These are phyloP conservation scores for Schizosaccharomyces osmophilus DNA, from an alignment of 805 yeast species.

Conservation along the genomic window DNA sequence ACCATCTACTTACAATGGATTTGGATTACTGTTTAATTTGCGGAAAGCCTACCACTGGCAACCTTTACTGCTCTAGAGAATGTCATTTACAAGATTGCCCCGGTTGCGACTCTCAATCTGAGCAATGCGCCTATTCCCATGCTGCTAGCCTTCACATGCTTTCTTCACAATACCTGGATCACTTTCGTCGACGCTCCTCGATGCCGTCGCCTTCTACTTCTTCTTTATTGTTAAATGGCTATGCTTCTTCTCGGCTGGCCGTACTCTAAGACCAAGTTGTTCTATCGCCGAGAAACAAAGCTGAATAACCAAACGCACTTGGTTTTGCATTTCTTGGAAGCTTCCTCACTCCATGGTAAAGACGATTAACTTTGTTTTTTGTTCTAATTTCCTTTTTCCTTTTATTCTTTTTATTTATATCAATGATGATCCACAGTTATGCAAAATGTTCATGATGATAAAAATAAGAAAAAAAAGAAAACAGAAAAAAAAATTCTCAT, in stretches of 20 bases:
- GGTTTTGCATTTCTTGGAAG: too few relatives aligned
- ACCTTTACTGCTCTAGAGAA: constrained; percentile 1
- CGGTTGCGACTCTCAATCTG: not conserved
- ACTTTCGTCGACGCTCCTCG: not conserved
- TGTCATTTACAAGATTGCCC: not conserved
- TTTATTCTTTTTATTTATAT: too few relatives aligned
- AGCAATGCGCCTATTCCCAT: not conserved
- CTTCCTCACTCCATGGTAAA: too few relatives aligned
- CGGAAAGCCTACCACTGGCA: constrained; percentile 1
- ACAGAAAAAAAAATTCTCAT: too few relatives aligned
- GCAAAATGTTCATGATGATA: too few relatives aligned
- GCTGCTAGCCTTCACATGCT: not conserved
- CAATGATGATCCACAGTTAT: too few relatives aligned
- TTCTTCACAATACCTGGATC: not conserved
- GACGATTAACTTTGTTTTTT: too few relatives aligned
- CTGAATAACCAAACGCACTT: too few relatives aligned
- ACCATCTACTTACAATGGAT: not conserved
- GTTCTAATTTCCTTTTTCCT: too few relatives aligned
- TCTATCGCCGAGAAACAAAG: too few relatives aligned
- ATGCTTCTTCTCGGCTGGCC: not conserved
- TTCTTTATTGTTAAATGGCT: not conserved
- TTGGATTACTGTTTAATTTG: not conserved
- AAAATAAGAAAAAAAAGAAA: too few relatives aligned
- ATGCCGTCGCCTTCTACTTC: not conserved
- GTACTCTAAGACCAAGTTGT: not conserved